Percentiles rank a stretch among this genome's conserved stretches.
Conservation (phyloP, 768 basidiomycete genomes). For the Tylopilus cervinicoccineus region DNA sequence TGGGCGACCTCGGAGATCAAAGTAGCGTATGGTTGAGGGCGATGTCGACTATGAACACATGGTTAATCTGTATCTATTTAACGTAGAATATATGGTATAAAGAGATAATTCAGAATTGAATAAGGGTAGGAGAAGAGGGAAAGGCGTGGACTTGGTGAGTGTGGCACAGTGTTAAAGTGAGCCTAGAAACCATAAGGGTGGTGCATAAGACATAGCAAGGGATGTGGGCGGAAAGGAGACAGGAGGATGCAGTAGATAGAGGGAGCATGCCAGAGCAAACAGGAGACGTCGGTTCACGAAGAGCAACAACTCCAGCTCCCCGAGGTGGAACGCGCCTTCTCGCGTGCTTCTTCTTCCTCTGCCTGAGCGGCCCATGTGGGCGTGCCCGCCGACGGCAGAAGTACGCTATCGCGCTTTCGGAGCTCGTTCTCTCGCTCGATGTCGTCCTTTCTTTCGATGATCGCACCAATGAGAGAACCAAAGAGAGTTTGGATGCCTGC, state of each 20-base stretch:
- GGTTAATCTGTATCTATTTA: constrained; percentile 35
- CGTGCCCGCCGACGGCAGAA: constrained; percentile 57
- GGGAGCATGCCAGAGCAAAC: constrained; percentile 20
- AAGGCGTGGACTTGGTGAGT: constrained; percentile 10
- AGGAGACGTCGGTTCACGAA: constrained; percentile 25
- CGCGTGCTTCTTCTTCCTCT: constrained; percentile 71
- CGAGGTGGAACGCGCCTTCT: constrained; percentile 43
- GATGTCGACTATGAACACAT: constrained; percentile 33
- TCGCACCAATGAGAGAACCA: constrained; percentile 70
- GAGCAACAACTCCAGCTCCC: constrained; percentile 70
- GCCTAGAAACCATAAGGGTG: constrained; percentile 19
- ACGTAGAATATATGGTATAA: constrained; percentile 38
- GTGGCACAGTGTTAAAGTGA: constrained; percentile 22
- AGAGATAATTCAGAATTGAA: constrained; percentile 36
- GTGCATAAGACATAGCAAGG: constrained; percentile 29
- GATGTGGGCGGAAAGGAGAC: constrained; percentile 13
- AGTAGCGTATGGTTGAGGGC: constrained; percentile 6
- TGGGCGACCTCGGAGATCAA: constrained; percentile 14
- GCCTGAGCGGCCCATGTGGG: constrained; percentile 79
- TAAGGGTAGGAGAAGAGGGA: constrained; percentile 24
- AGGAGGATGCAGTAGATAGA: constrained; percentile 14
- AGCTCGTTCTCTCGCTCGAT: constrained; percentile 81
- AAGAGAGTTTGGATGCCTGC: constrained; percentile 81
- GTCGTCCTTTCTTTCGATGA: constrained; percentile 71
- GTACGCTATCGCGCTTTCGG: constrained; percentile 80